Base-by-base conservation (phyloP, 768 basidiomycete genomes). In the Lactarius sp. region DNA sequence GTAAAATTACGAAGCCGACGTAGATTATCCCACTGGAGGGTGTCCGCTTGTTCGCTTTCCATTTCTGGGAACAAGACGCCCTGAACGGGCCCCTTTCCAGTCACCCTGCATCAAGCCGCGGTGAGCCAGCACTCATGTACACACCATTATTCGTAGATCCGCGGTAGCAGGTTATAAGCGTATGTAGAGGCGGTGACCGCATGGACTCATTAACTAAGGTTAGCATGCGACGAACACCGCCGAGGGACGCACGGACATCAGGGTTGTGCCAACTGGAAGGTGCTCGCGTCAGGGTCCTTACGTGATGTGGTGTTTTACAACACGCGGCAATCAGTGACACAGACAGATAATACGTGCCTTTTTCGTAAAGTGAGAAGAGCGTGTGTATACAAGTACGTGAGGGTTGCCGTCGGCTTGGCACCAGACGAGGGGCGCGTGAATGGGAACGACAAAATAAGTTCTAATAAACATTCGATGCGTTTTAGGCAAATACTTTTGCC, bases 401-500 rank as follows among this genome's bases (percentile, higher is more conserved):
- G 27, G 16, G 27, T 3, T 3, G 27, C 27, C 27, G 31, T 44
- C 36, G 22, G 33, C 14, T 60, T 5, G 52, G 31, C 27, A 50
- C 46, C 42, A 52, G 16, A 20, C 18, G n/a, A 27, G 51, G 34
- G 12, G 31, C 8, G 12, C 18, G 39, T 50, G 27, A 58, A 59
- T 47, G 52, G 63, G 58, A 55, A 9, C 12, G 44, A 42, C 33
- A 44, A 54, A 59, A 59, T 4, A 2, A 39, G 41, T 22, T 52
- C 42, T 33, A 60, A 64, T 52, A 64, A 65, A 60, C 49, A 27
- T 5, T 5, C 10, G 33, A 16, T 37, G 16, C 62, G 34, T 39
- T n/a, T 83, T 79, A 99, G 60, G 89, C 85, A 75, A 99, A 99
- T 36, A 99, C 90, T 75, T 91, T 94, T 36, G 86, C 79, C 60